Evolutionary conservation across 164 flowering plant genomes (phyloP).

Genomic region (Kingdonia uniflora): DNA sequence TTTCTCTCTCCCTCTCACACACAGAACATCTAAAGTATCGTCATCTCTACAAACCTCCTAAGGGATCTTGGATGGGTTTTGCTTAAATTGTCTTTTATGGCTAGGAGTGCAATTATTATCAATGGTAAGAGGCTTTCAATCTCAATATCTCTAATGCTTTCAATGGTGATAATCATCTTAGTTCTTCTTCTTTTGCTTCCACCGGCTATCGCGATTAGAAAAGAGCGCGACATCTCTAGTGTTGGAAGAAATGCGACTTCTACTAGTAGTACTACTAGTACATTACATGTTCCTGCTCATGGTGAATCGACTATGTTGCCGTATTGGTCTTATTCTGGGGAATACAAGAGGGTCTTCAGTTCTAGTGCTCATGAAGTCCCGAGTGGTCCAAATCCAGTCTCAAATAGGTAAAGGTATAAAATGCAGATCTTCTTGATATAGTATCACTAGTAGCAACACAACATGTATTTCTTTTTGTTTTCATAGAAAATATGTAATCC

Average conservation of each 20-base stretch:
- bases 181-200: constrained; percentile 12
- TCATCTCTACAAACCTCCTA: no score
- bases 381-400: constrained; percentile 51
- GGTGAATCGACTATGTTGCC: background rate
- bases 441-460: no score
- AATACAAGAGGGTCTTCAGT: constrained; percentile 19
- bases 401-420: constrained; percentile 26
- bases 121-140: background rate
- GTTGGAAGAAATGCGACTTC: background rate
- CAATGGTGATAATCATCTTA: constrained; percentile 14
- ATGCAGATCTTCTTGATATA: background rate
- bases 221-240: no score
- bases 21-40: no score
- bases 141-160: constrained; percentile 4
- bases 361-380: constrained; percentile 45
- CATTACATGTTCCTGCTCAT: no score
- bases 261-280: background rate
- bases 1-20: no score
- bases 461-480: no score
- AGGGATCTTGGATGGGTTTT: no score
- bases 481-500: no score
- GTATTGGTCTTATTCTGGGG: constrained; percentile 8
- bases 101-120: constrained; percentile 10
- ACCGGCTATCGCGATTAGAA: background rate
- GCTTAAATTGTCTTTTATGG: constrained; percentile 25